These are phyloP conservation scores for Phoma sp. DNA, from an alignment of 2,329 filamentous ascomycete genomes.

Conservation along the genomic window DNA sequence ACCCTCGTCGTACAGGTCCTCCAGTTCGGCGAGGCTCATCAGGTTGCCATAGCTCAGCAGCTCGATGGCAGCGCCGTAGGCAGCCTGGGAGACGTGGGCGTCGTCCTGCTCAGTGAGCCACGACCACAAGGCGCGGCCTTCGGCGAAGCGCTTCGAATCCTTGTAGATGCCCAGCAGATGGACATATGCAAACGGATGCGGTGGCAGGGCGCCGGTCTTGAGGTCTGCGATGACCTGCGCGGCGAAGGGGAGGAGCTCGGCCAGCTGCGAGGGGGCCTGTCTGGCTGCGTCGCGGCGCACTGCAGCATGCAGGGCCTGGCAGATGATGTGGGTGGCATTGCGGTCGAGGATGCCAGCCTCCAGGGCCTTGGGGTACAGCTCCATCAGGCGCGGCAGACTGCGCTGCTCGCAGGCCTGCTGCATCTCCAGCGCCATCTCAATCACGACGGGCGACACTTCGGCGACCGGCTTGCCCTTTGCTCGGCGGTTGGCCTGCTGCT, in stretches of 20 bases:
- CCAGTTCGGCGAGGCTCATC: slow-evolving; percentile 50
- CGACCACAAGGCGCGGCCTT: slow-evolving; percentile 53
- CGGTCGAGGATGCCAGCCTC: slow-evolving; percentile 16
- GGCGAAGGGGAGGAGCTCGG: slow-evolving; percentile 38
- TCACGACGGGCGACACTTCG: not conserved
- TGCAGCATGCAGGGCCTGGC: slow-evolving; percentile 45
- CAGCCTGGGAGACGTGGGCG: slow-evolving; percentile 48
- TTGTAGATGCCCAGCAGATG: slow-evolving; percentile 57
- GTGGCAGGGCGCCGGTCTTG: slow-evolving; percentile 40
- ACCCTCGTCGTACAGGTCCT: slow-evolving; percentile 53
- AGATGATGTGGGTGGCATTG: slow-evolving; percentile 40
- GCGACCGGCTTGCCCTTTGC: not conserved
- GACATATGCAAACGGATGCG: slow-evolving; percentile 49
- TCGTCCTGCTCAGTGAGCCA: slow-evolving; percentile 55
- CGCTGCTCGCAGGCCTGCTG: slow-evolving; percentile 25
- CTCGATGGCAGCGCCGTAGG: slow-evolving; percentile 59
- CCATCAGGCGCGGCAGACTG: slow-evolving; percentile 27
- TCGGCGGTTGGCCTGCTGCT: not conserved
- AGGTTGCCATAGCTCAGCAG: slow-evolving; percentile 51
- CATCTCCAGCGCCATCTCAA: slow-evolving; percentile 19
- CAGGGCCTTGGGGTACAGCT: slow-evolving; percentile 36
- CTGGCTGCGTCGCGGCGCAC: slow-evolving; percentile 30
- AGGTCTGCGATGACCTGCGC: slow-evolving; percentile 57
- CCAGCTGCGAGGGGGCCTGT: slow-evolving; percentile 3
- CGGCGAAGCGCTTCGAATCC: slow-evolving; percentile 49